Base-by-base conservation (phyloP, 805 yeast genomes). In the Priceomyces fermenticarens region DNA sequence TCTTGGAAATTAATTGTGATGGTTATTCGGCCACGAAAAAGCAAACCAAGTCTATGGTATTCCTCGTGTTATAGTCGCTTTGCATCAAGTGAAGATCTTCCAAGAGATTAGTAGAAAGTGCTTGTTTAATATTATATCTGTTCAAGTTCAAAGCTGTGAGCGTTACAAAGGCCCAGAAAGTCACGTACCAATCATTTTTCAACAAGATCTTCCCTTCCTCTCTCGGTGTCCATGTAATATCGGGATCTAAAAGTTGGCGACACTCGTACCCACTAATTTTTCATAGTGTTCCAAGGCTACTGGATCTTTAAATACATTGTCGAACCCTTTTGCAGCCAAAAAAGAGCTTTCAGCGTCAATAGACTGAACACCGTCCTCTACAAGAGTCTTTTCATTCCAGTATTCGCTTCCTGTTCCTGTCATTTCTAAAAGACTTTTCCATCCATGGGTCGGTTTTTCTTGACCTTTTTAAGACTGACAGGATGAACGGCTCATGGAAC, bases 1-100 rank as follows among this genome's bases (percentile, higher is more conserved):
- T 70, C 56, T 82, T 81, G 14, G 83, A 75, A 16, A 81, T 60
- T 49, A 82, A 62, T 51, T 81, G 85, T 10, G 85, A 78, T 0
- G 88, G 88, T 4, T 70, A 61, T 46, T 75, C 77, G 37, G 68
- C 70, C 10, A 61, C 42, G 40, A 70, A 58, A 44, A 72, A 72
- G 9, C 71, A 57, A 15, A 69, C 62, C 44, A 69, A 63, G 31
- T 71, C 62, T 28, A 71, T 57, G 4, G 73, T 64, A 41, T 67
- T 62, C 26, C 71, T 70, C 15, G 63, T 52, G 41, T 70, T 69
- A 52, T 63, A 71, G 47, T 72, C 72, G 35, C 60, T 51, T 12
- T 68, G 62, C 34, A 58, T 54, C 43, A 70, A 41, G 9, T 52
- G 47, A 44, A 70, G 61, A 48, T 67, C 76, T 16, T 38, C 50